Base-by-base conservation (phyloP, 805 yeast species). In the Clavispora phyllophila region DNA sequence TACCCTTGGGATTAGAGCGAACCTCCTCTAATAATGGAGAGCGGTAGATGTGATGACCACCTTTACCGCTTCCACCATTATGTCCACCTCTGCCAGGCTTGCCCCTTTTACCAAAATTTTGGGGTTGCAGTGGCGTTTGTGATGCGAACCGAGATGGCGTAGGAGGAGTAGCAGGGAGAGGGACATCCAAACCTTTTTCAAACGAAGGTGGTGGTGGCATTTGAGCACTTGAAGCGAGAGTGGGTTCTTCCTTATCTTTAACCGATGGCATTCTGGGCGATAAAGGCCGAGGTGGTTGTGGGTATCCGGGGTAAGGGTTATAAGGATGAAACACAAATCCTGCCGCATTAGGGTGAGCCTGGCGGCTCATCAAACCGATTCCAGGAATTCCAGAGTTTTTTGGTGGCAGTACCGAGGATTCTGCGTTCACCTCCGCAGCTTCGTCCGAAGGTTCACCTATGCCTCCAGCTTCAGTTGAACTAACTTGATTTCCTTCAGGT, bases 21-120 rank as follows among this genome's bases (percentile, higher is more conserved):
- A 91, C 87, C 56, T 87, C 95, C 58, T 90, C 97, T 45, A 91
- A 66, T 32, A 88, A 65, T 9, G 95, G 90, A 3, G 89, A 82
- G 53, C 95, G 70, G 49, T 81, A 78, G 45, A 82, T 82, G 51
- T 76, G 83, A 33, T 64, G 66, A 8, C 49, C 54, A 17, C 50
- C 50, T 47, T 58, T 62, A 15, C 48, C 48, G 8, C 51, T 49
- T 23, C 53, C 51, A 28, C 51, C 47, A 3, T 34, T 37, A 29
- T 29, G 33, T 9, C 33, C 33, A 6, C 45, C 51, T 37, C 46
- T 43, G 12, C 44, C 47, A 2, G 42, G 24, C 20, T 50, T 52
- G 12, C 25, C 41, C 36, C 42, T 50, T 38, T 52, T 52, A 3
- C 47, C 49, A n/a, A 14, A 29, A 25, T 7, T 37, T 35, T 24